Evolutionary conservation across 208 protist species (phyloP).

Genomic region (Wallacemonas sp.): DNA sequence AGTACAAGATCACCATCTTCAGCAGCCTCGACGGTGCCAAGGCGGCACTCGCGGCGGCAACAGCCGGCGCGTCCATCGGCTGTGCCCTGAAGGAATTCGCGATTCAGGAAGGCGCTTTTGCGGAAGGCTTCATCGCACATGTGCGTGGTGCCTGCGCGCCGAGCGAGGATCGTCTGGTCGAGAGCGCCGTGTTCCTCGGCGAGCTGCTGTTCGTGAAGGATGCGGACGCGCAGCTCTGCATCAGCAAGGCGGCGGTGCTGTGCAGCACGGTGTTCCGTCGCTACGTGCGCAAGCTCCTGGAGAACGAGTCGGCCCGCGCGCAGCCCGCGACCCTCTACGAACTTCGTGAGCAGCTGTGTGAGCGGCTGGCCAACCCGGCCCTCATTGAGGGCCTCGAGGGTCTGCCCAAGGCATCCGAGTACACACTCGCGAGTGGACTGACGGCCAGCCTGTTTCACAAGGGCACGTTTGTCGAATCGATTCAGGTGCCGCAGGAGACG

Average conservation of each 20-base stretch:
- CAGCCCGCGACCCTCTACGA: conserved; percentile 56
- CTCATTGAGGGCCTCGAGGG: conserved; percentile 71
- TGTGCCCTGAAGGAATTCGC: conserved; percentile 67
- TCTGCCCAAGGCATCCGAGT: conserved; percentile 61
- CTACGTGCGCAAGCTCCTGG: conserved; percentile 60
- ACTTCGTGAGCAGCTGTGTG: conserved; percentile 67
- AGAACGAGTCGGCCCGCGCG: conserved; percentile 45
- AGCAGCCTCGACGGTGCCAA: conserved; percentile 4
- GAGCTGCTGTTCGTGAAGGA: conserved; percentile 88
- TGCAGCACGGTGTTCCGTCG: conserved; percentile 81
- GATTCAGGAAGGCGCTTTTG: conserved; percentile 78
- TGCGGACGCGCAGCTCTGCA: conserved; percentile 48
- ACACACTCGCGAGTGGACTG: conserved; percentile 59
- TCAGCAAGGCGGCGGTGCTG: conserved; percentile 77
- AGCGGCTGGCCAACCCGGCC: conserved; percentile 68
- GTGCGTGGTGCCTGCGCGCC: conserved; percentile 26
- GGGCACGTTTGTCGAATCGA: conserved; percentile 60
- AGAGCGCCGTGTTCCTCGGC: conserved; percentile 67
- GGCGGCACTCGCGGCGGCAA: conserved; percentile 23
- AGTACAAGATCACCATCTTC: conserved; percentile 19
- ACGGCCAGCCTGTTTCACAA: conserved; percentile 78
- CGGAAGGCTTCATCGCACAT: conserved; percentile 31
- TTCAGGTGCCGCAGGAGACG: conserved; percentile 50
- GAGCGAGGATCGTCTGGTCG: conserved; percentile 34
- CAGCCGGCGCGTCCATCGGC: conserved; percentile 42